Conservation (phyloP, 2,329 filamentous ascomycete genomes). For the Pseudocercospora eumusae region DNA sequence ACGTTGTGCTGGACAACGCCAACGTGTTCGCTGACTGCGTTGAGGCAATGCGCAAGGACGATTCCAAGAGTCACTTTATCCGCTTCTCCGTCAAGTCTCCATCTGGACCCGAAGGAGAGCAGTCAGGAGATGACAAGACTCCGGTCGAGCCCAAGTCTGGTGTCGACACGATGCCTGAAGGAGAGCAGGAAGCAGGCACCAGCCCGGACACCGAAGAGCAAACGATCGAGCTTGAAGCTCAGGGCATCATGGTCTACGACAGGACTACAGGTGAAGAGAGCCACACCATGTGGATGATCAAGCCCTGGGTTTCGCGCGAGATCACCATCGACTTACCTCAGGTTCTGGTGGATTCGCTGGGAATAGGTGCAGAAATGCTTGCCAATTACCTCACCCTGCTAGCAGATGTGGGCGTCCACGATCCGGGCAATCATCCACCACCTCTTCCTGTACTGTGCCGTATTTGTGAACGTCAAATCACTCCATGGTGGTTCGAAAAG, state of each 20-base stretch:
- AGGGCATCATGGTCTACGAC: slow-evolving; percentile 98
- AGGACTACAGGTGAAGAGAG: slow-evolving; percentile 80
- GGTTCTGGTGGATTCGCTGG: slow-evolving; percentile 87
- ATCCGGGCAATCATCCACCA: slow-evolving; percentile 73
- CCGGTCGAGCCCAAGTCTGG: slow-evolving; percentile 36
- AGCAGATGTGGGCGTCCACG: slow-evolving; percentile 77
- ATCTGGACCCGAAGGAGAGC: slow-evolving; percentile 45
- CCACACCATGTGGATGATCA: slow-evolving; percentile 99
- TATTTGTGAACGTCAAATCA: slow-evolving; percentile 95
- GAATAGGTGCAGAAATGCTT: slow-evolving; percentile 90
- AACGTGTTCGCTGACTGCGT: slow-evolving; percentile 79
- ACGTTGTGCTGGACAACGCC: slow-evolving; percentile 79
- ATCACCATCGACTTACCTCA: slow-evolving; percentile 93
- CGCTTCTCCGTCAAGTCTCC: slow-evolving; percentile 66
- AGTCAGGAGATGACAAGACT: slow-evolving; percentile 30
- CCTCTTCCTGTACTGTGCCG: slow-evolving; percentile 86
- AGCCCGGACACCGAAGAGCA: slow-evolving; percentile 35
- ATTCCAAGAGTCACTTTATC: slow-evolving; percentile 87
- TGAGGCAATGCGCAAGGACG: slow-evolving; percentile 87
- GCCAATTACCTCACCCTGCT: slow-evolving; percentile 89
- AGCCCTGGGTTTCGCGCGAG: slow-evolving; percentile 85
- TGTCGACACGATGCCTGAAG: slow-evolving; percentile 19
- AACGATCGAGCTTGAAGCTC: slow-evolving; percentile 83
- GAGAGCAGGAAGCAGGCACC: slow-evolving; percentile 7
- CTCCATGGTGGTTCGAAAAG: slow-evolving; percentile 99